Base-by-base conservation (phyloP, 192 early-diverging fungal genomes). In the Coemansia sp. region DNA sequence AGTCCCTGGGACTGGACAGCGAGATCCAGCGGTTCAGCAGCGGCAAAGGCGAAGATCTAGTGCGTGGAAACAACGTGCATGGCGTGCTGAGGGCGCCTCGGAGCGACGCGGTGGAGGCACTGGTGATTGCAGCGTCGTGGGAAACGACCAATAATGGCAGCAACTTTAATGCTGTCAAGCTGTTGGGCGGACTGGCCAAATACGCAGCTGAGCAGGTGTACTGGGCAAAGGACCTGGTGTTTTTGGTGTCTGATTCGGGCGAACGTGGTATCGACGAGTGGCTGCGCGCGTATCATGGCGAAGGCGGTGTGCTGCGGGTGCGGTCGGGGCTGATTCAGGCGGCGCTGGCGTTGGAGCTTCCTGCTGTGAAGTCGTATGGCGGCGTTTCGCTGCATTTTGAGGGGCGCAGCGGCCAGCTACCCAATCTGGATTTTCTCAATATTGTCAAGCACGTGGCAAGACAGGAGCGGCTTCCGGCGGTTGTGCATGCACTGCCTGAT, bases 181-280 rank as follows among this genome's bases (percentile, higher is more conserved):
- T 84, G 65, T 51, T 84, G 71, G 76, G 74, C 0, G 78, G 71
- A 6, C 66, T 84, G 60, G 82, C 82, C 5, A 56, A 76, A 59
- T 76, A 65, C 17, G 71, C 78, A 7, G 67, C 70, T 74, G 88
- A 87, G 34, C 78, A 88, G 60, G 89, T 89, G 52, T 91, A 95
- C 76, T 96, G 95, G 93, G 90, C 95, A 51, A 94, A 96, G 76
- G 96, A 98, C 74, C 86, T 96, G 22, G 89, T 98, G 8, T 90
- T 98, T 56, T 75, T 98, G 15, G 88, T 96, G 8, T 89, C 94
- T 0, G 94, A 95, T 70, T 83, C 88, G 2, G 91, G 88, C 39
- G 84, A 87, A 20, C 56, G 79, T 5, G 96, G 96, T 1, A 90
- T 91, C 17, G 90, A 93, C 64, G 89, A 89, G 34, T 98, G 94